Base-by-base conservation (phyloP, 805 yeast genomes). In the Lipomyces kockii region DNA sequence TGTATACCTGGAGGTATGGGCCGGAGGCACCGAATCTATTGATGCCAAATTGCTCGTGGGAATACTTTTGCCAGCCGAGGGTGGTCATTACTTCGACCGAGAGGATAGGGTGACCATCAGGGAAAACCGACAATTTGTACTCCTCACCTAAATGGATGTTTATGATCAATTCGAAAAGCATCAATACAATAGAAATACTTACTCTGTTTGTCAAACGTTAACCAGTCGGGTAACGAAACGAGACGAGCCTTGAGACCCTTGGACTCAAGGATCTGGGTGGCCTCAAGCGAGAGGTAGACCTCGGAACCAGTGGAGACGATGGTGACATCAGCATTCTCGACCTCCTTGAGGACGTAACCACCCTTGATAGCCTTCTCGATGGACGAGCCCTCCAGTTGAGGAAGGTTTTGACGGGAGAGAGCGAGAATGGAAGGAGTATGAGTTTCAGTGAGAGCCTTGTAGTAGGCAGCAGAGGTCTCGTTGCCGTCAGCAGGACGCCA, bases 11-110 rank as follows among this genome's bases (percentile, higher is more conserved):
- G 67, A 82, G 81, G 78, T 89, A 95, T 80, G 91, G 90, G 80
- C 97, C 99, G 69, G 98, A 92, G 70, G 93, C 95, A 86, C 99
- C 99, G 79, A 95, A 95, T 83, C 91, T 87, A 87, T 92, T 87
- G 78, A 95, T 85, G 82, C 98, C 97, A 77, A 94, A 91, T 81
- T 92, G 97, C 84, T 90, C 96, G 83, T 95, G 99, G 68, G 98
- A 87, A 85, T 92, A 95, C 82, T 88, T 90, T 76, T 89, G 84
- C 99, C 99, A 95, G 67, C 97, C 97, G 75, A 85, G 83, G 63
- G 97, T 87, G 65, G 97, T 81, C 87, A 92, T 84, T 62, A 92
- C 98, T 87, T 95, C 99, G 73, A 94, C 91, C 65, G 97, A 91
- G 81, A 95, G 73, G 78, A 91, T 88, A 80, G 98, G 98, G 65